Percentiles rank a stretch among this genome's conserved stretches.
Conservation (phyloP, 768 basidiomycete species). For the Boletus insuetus region DNA sequence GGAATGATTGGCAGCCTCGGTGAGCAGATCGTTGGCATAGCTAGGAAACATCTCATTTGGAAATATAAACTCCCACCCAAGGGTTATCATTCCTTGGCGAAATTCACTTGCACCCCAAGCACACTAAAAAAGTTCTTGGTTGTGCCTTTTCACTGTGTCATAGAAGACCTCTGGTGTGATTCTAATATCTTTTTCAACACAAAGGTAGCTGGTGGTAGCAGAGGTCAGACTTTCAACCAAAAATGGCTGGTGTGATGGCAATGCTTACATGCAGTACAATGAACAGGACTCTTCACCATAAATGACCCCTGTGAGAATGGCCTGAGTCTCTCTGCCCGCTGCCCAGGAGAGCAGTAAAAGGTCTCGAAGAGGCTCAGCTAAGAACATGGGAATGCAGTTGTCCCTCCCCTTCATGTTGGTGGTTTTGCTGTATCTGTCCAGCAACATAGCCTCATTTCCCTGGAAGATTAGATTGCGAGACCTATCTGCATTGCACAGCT, state of each 20-base stretch:
- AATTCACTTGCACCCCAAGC: background rate
- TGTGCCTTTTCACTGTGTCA: background rate
- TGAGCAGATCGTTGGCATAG: background rate
- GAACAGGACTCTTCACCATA: background rate
- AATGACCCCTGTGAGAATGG: background rate
- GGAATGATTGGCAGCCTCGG: slow-evolving; percentile 4
- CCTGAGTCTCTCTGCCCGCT: background rate
- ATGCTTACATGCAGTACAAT: background rate
- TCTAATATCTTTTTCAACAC: background rate
- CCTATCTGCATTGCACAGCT: background rate
- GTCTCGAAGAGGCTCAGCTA: background rate
- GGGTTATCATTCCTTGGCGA: background rate
- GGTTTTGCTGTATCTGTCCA: background rate
- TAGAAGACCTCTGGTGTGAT: background rate
- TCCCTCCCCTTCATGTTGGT: background rate
- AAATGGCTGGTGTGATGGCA: background rate
- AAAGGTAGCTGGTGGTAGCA: background rate
- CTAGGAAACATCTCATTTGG: background rate
- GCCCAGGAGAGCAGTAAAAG: background rate
- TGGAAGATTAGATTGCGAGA: background rate
- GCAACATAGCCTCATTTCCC: background rate
- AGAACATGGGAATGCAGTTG: background rate
- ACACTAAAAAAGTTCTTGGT: background rate
- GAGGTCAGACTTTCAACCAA: background rate
- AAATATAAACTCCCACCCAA: background rate